Evolutionary conservation across 495 filamentous ascomycete species (phyloP), one percentile per base, ranked within the genome.

Genomic region (Antarctomyces pellizariae): DNA sequence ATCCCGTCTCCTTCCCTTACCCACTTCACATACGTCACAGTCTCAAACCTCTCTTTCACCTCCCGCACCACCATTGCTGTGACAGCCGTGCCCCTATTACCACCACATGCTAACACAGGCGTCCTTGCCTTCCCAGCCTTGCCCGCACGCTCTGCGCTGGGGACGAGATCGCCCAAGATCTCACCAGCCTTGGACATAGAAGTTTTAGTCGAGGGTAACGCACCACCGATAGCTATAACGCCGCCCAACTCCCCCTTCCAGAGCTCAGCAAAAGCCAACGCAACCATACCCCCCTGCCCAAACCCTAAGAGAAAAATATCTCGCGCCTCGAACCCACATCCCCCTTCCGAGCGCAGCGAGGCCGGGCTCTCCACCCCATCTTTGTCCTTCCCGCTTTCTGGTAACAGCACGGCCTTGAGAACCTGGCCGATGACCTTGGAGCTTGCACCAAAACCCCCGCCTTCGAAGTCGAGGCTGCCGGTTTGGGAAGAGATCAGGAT

Each of bases 281-380:
- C 80, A 5, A 67, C 56, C 57, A 80, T 76, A 3, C 71, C 86
- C 5, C 86, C 84, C 47, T 97, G 86, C 3, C 77, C 82, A 32
- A 75, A 79, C 3, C 86, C 86, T 32, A 83, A 66, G 7, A 93
- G 41, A 36, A 90, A 37, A 5, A 95, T 62, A 38, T 82, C 72
- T 12, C 60, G 48, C 11, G 51, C 31, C 22, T 50, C 51, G 56
- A 72, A 95, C 5, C 73, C 75, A 36, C 75, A 91, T 64, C 71
- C 9, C 34, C 38, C 0, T 83, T 37, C 9, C 93, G 46, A 0
- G 55, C 57, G 75, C 65, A 39, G 92, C 84, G 13, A 69, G 53
- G 24, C 92, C 78, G 17, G 92, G 50, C 0, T 57, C 62, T 1
- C 72, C n/a, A n/a, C n/a, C n/a, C n/a, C n/a, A n/a, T n/a, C n/a